Evolutionary conservation across 1,139 yeast genomes (phyloP).

Genomic region (Pichia sp.): DNA sequence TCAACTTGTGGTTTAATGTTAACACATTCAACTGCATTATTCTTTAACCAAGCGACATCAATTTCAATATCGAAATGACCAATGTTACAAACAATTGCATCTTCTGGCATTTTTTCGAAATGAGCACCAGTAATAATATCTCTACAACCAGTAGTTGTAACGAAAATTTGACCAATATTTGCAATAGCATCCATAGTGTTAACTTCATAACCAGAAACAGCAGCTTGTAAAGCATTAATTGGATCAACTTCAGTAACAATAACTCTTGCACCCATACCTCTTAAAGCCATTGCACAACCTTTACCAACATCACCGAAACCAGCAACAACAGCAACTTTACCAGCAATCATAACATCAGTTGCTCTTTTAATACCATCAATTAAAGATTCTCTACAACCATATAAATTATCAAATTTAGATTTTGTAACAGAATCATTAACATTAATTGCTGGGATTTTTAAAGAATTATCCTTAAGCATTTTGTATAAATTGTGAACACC

Average conservation of each 20-base stretch:
- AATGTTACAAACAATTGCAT: constrained; percentile 99
- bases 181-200: constrained; percentile 95
- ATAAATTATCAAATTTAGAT: constrained; percentile 98
- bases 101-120: constrained; percentile 94
- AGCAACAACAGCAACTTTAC: constrained; percentile 98
- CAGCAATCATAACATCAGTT: constrained; percentile 99
- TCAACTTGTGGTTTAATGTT: constrained; percentile 99
- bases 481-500: constrained; percentile 99
- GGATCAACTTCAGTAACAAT: constrained; percentile 97
- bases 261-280: constrained; percentile 99
- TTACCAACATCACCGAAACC: constrained; percentile 99
- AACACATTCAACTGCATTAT: constrained; percentile 80
- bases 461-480: constrained; percentile 82
- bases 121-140: constrained; percentile 90
- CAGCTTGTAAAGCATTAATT: constrained; percentile 98
- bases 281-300: constrained; percentile 99
- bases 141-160: constrained; percentile 99
- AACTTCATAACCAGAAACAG: constrained; percentile 98
- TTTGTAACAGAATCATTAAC: constrained; percentile 99
- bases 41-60: constrained; percentile 97
- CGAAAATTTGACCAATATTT: constrained; percentile 91
- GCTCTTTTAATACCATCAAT: constrained; percentile 99
- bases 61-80: constrained; percentile 99
- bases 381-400: constrained; percentile 99
- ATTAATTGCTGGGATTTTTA: constrained; percentile 99